Base-by-base conservation (phyloP, 2,329 filamentous ascomycete species). In the Coniochaeta sp. region DNA sequence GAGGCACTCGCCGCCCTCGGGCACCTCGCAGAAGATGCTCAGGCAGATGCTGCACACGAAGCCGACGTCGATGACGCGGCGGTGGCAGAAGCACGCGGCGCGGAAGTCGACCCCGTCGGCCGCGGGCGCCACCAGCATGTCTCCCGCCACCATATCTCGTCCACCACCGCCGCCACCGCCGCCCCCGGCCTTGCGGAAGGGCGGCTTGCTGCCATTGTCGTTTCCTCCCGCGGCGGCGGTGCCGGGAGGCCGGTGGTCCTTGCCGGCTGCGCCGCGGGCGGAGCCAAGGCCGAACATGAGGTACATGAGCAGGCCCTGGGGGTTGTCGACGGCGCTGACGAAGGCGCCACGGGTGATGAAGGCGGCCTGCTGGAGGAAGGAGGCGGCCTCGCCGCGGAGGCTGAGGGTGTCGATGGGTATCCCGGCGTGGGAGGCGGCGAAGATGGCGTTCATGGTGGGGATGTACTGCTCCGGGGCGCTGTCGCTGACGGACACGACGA, bases 71-170 rank as follows among this genome's bases (percentile, higher is more conserved):
- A 99, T 89, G 22, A 98, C 91, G 38, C 85, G 86, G 57, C 93
- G 83, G 75, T 99, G 95, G 72, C 95, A 99, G 77, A 99, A 99
- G 72, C 95, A 99, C 3, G 95, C 95, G n/a, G 96, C 93, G 50
- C 95, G 86, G 72, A 99, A 99, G 75, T 99, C 96, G 50, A 99
- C 92, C 52, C 89, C 87, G 60, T 93, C 89, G 40, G 91, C 88
- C 8, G 89, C 91, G 0, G 95, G 93, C 4, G 89, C 79, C 47
- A 96, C 82, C 47, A 99, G 77, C 61, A 88, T 83, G 54, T 81
- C 68, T 2, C 64, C 63, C 9, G 67, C 66, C 59, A 24, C 22
- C 22, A 52, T 28, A 24, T 52, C 47, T 24, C 17, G 47, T 14
- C 47, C n/a, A n/a, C n/a, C n/a, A n/a, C n/a, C n/a, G n/a, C n/a